Evolutionary conservation across 495 filamentous ascomycete species (phyloP), one percentile per base, ranked within the genome.

Genomic region (Staphylotrichum tortipilum): DNA sequence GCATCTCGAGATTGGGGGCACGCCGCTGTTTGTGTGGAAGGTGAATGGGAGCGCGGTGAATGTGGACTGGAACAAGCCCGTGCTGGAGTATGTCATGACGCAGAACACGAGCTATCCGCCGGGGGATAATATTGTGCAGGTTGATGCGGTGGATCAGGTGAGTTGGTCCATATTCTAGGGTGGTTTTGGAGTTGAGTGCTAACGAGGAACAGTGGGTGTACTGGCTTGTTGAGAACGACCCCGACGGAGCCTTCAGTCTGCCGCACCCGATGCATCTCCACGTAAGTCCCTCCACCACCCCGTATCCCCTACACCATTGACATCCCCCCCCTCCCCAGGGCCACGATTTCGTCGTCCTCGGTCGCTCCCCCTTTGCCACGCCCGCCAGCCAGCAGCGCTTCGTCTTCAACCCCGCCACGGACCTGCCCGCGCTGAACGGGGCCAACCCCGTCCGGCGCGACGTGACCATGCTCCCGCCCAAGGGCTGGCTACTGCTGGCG

Each of bases 361-460:
- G 74, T 21, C 59, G 61, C 47, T 65, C 61, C 1, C 63, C 62
- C 41, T 57, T 55, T 53, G 50, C 17, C 23, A 3, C 48, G 5
- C 47, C 56, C 11, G 42, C 15, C 7, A 36, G 44, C 2, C 54
- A 61, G 19, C 47, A 44, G 0, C 52, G 44, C 44, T 64, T 49
- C 49, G 33, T 46, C 63, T 80, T 72, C 62, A 65, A 52, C 50
- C 35, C 58, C 23, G 35, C 53, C 19, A 34, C 50, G 15, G 56
- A 70, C 50, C 28, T 49, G 1, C 2, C 12, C 49, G 36, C 37
- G 2, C 56, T 78, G 23, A 70, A 71, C 19, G 58, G 68, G 31
- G 36, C 45, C n/a, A 82, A 75, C 59, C 81, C 83, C 2, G 69
- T 72, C 1, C 71, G 83, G 1, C 71, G 84, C 7, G 83, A 88